Percentiles rank a stretch among this genome's conserved stretches.
Evolutionary conservation across 2,329 filamentous ascomycete species (phyloP).

Genomic region (Anthostomella pinea): DNA sequence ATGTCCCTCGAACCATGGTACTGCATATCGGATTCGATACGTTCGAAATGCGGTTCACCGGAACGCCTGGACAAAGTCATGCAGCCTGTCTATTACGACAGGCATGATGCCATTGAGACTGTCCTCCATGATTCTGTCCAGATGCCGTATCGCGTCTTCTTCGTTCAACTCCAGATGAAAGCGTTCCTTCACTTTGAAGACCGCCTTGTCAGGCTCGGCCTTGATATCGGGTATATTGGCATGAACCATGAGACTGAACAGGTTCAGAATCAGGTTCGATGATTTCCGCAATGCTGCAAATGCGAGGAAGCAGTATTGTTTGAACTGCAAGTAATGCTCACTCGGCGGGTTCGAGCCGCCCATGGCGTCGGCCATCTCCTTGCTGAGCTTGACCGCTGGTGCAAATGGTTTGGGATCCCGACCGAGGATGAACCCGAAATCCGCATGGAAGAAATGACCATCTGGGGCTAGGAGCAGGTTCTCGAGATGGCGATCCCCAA

Average conservation of each 20-base stretch:
- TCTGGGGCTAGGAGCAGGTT: constrained; percentile 89
- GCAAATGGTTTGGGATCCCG: constrained; percentile 97
- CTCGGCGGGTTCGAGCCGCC: constrained; percentile 68
- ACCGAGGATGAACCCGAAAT: constrained; percentile 97
- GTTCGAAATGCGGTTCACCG: too few species aligned
- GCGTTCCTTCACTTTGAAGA: constrained; percentile 89
- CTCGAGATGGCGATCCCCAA: constrained; percentile 92
- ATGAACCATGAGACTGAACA: constrained; percentile 96
- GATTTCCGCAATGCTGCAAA: constrained; percentile 89
- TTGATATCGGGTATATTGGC: constrained; percentile 96
- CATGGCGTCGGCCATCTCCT: constrained; percentile 99
- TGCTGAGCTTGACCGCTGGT: constrained; percentile 92
- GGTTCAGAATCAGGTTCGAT: constrained; percentile 85
- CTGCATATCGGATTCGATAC: too few species aligned
- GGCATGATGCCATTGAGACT: constrained; percentile 86
- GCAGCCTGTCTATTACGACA: constrained; percentile 90
- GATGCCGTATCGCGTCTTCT: constrained; percentile 84
- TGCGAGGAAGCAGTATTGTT: constrained; percentile 92
- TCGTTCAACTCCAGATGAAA: constrained; percentile 91
- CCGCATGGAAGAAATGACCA: constrained; percentile 95
- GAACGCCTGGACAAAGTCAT: constrained; percentile 91
- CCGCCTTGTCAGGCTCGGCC: constrained; percentile 87
- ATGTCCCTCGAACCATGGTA: too few species aligned
- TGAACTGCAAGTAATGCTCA: constrained; percentile 83
- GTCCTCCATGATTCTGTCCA: constrained; percentile 88